Base-by-base conservation (phyloP, 495 filamentous ascomycete genomes). In the Podospora sp. region DNA sequence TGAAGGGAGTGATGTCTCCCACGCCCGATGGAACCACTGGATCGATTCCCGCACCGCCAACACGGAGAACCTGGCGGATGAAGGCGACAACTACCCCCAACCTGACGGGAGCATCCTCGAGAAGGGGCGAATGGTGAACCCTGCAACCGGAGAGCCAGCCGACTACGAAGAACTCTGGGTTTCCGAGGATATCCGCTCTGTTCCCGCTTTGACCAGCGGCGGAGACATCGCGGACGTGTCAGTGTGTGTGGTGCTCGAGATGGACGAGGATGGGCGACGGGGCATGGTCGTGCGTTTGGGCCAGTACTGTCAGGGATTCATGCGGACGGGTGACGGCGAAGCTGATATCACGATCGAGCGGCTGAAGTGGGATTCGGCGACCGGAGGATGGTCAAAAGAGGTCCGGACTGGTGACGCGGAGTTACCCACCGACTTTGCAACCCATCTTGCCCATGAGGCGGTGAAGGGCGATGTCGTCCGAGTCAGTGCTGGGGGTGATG, bases 131-230 rank as follows among this genome's bases (percentile, higher is more conserved):
- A 85, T 85, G 78, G 67, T 80, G 11, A 83, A 87, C 60, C 81
- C 81, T 0, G 79, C 66, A 2, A 80, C 74, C 5, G 78, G 84
- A 0, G 12, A 67, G 6, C 71, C 77, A 63, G 76, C 76, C 9
- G 78, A 79, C 0, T 88, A 88, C 63, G 84, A 88, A 65, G 86
- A 88, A 69, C 26, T 83, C 1, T 88, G 86, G 86, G 63, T 60
- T 20, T 72, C 72, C 11, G 72, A 71, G 22, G 64, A 68, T 16
- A 50, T 71, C 7, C 75, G 80, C 57, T 67, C 67, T 9, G 66
- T 75, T 26, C 59, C 40, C 11, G 40, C 71, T 18, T 62, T 49
- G n/a, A 67, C 56, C 21, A 36, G 70, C 26, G 57, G 65, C 27
- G 58, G 67, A 55, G 51, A 63, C 11, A 55, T 57, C 22, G 67